Conservation (phyloP, 1,139 yeast genomes). For the Nakaseomyces bracarensis region DNA sequence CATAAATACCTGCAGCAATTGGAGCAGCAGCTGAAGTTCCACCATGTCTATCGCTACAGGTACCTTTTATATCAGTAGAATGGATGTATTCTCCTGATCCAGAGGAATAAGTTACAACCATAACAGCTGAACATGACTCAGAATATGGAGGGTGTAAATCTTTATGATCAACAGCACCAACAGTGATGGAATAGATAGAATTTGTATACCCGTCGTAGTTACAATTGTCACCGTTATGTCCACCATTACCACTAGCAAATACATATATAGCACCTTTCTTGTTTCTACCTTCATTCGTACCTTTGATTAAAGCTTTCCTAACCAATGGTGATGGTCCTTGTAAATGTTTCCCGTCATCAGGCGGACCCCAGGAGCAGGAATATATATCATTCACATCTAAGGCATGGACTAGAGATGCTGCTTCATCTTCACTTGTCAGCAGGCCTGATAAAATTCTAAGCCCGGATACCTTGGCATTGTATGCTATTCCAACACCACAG, state of each 20-base stretch:
- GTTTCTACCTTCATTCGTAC: conserved; percentile 75
- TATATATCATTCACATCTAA: conserved; percentile 81
- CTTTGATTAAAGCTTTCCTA: conserved; percentile 71
- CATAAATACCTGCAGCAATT: conserved; percentile 87
- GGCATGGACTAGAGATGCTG: conserved; percentile 74
- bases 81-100: conserved; percentile 87
- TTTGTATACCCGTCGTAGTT: conserved; percentile 97
- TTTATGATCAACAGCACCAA: conserved; percentile 82
- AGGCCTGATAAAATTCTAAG: conserved; percentile 77
- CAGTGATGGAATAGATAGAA: conserved; percentile 89
- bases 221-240: conserved; percentile 73
- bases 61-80: conserved; percentile 74
- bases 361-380: conserved; percentile 98
- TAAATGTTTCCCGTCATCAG: conserved; percentile 82
- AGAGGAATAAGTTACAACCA: conserved; percentile 92
- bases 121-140: conserved; percentile 89
- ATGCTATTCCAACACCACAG: conserved; percentile 96
- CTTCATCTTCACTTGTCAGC: conserved; percentile 82
- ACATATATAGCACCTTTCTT: conserved; percentile 85
- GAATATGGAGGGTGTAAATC: conserved; percentile 84
- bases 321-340: conserved; percentile 78
- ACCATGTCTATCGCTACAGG: conserved; percentile 72
- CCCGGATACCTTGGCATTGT: conserved; percentile 78
- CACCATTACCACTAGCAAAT: conserved; percentile 97
- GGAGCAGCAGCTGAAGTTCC: conserved; percentile 99